phyloP scores from a whole-genome alignment of 2,329 filamentous ascomycete species.

The Colletotrichum lini region DNA sequence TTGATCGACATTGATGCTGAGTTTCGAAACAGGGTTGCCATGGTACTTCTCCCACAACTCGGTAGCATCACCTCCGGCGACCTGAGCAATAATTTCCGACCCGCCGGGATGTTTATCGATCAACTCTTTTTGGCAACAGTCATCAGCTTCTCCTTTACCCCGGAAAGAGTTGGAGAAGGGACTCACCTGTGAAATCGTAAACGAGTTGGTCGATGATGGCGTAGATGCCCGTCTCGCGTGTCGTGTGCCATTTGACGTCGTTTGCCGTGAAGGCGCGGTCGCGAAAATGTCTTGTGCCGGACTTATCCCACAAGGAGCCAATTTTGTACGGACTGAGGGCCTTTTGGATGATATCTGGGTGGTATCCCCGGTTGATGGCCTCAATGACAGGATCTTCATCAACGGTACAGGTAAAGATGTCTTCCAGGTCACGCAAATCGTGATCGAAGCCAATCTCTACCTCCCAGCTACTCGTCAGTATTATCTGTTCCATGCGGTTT shows the following conservation, averaged over 20 bases:
- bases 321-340: slow-evolving; percentile 2
- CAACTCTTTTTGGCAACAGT: not conserved
- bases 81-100: not conserved
- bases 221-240: slow-evolving; percentile 8
- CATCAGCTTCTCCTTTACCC: not conserved
- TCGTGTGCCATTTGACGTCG: slow-evolving; percentile 14
- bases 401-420: not conserved
- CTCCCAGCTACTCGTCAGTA: not conserved
- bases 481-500: not conserved
- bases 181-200: slow-evolving; percentile 7
- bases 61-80: not conserved
- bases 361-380: not conserved
- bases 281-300: not conserved
- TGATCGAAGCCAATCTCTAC: not conserved
- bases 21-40: not conserved
- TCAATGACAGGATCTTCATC: not conserved
- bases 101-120: slow-evolving; percentile 7
- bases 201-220: slow-evolving; percentile 2
- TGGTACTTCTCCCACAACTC: not conserved
- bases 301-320: not conserved
- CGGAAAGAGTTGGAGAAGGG: too few relatives aligned
- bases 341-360: not conserved
- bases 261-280: not conserved
- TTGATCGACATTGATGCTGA: not conserved
- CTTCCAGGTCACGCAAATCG: not conserved